Conservation (phyloP, 2,329 filamentous ascomycete genomes). For the Aspergillus sp. region DNA sequence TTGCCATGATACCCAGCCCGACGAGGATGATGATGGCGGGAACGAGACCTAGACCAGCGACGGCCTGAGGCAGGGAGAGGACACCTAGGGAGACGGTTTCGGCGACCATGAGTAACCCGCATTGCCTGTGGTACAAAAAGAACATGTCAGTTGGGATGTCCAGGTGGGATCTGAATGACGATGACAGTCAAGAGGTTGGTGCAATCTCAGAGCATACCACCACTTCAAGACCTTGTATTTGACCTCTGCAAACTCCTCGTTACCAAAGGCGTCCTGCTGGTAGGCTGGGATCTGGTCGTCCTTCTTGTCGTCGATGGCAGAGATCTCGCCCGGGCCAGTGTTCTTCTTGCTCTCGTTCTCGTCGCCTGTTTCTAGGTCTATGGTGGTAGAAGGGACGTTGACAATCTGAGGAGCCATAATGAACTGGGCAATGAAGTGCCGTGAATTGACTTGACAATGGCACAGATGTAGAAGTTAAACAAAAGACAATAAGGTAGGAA, state of each 20-base stretch:
- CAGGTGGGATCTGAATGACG: no score
- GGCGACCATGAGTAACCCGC: slow-evolving; percentile 50
- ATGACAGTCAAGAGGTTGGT: no score
- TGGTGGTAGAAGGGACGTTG: slow-evolving; percentile 4
- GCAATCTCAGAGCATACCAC: slow-evolving; percentile 20
- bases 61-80: slow-evolving; percentile 48
- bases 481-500: not conserved
- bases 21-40: slow-evolving; percentile 50
- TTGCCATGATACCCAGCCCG: slow-evolving; percentile 48
- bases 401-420: slow-evolving; percentile 12
- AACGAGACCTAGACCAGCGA: slow-evolving; percentile 48
- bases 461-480: not conserved
- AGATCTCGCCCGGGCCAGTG: slow-evolving; percentile 4
- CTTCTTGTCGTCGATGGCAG: slow-evolving; percentile 16
- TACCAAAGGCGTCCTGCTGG: slow-evolving; percentile 33
- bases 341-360: slow-evolving; percentile 7
- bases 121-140: slow-evolving; percentile 31
- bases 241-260: slow-evolving; percentile 37
- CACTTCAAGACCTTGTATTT: slow-evolving; percentile 48
- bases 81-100: slow-evolving; percentile 54
- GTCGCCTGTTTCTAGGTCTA: slow-evolving; percentile 8
- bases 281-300: slow-evolving; percentile 11
- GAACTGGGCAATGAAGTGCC: not conserved
- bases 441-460: not conserved
- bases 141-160: not conserved